Conservation (phyloP, 331 rosid genomes). For the Prunus yedoensis region DNA sequence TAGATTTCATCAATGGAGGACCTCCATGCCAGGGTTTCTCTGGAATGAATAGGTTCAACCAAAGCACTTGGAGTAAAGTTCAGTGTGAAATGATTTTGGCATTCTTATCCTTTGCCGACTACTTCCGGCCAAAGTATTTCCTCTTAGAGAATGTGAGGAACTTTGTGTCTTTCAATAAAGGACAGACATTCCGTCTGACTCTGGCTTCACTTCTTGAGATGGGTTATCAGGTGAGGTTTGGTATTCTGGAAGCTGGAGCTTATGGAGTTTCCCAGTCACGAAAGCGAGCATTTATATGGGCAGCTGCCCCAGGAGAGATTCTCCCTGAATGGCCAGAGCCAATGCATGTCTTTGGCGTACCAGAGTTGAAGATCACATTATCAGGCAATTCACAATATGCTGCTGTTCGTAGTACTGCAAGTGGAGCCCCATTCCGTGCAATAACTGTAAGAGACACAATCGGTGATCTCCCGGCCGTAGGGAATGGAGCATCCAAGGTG, state of each 20-base stretch:
- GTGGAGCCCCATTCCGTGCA: slow-evolving; percentile 92
- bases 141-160: slow-evolving; percentile 95
- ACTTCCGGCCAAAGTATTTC: slow-evolving; percentile 96
- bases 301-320: slow-evolving; percentile 82
- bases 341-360: slow-evolving; percentile 86
- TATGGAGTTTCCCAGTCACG: slow-evolving; percentile 95
- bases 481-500: slow-evolving; percentile 76
- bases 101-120: slow-evolving; percentile 91
- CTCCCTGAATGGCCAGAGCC: slow-evolving; percentile 99
- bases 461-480: slow-evolving; percentile 94
- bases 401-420: slow-evolving; percentile 81
- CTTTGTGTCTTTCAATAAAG: slow-evolving; percentile 86
- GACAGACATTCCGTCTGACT: slow-evolving; percentile 88
- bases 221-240: slow-evolving; percentile 99
- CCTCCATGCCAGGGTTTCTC: slow-evolving; percentile 99
- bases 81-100: slow-evolving; percentile 99
- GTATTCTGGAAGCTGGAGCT: slow-evolving; percentile 96
- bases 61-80: slow-evolving; percentile 95
- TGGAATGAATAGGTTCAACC: slow-evolving; percentile 95
- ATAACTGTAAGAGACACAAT: slow-evolving; percentile 93
- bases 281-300: slow-evolving; percentile 97
- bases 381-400: slow-evolving; percentile 66
- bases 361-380: slow-evolving; percentile 67
- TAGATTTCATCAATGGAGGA: slow-evolving; percentile 97
- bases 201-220: slow-evolving; percentile 95